Conservation (phyloP, 2,329 filamentous ascomycete genomes). For the Botrytis byssoidea region DNA sequence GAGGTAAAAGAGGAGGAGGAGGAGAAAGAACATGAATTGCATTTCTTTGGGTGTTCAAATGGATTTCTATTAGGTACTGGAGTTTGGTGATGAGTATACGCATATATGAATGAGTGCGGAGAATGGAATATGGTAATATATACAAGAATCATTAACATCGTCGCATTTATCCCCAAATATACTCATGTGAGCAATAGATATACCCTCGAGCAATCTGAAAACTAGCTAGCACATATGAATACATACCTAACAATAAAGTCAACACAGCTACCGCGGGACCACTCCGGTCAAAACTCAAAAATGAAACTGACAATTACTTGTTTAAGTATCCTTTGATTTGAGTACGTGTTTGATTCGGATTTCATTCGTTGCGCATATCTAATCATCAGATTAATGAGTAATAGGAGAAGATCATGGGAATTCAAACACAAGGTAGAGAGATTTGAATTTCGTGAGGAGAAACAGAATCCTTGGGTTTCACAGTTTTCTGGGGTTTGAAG, state of each 20-base stretch:
- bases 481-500: too few relatives aligned
- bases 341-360: too few relatives aligned
- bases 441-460: too few relatives aligned
- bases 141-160: not conserved
- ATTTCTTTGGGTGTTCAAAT: not conserved
- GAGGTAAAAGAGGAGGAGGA: not conserved
- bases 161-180: not conserved
- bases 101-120: not conserved
- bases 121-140: not conserved
- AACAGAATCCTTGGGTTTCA: too few relatives aligned
- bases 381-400: too few relatives aligned
- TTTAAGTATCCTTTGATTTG: too few relatives aligned
- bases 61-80: not conserved
- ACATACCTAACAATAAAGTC: not conserved
- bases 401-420: too few relatives aligned
- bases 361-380: too few relatives aligned
- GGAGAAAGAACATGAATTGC: not conserved
- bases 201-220: not conserved
- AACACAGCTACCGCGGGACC: too few relatives aligned
- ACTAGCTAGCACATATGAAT: not conserved
- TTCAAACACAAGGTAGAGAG: too few relatives aligned
- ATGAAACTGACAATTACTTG: too few relatives aligned
- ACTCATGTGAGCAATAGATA: not conserved
- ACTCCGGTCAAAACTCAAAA: too few relatives aligned
- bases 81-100: not conserved